Evolutionary conservation across 768 basidiomycete genomes (phyloP).

Genomic region (Lepiota brunneoincarnata): DNA sequence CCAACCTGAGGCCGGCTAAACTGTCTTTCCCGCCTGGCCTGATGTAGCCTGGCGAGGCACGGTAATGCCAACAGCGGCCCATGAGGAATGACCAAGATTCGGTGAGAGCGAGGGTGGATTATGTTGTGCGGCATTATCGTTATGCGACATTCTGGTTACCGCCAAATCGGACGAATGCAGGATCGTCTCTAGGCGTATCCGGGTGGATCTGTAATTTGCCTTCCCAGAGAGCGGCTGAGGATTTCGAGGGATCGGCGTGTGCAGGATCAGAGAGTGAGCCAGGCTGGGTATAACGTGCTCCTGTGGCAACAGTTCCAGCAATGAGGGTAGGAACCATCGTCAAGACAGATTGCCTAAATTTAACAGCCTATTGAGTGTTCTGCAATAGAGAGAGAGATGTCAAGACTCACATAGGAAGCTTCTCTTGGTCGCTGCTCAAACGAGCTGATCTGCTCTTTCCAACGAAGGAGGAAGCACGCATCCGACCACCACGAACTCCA

Average conservation of each 20-base stretch:
- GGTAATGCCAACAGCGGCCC: too few species aligned
- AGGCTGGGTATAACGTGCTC: conserved; percentile 57
- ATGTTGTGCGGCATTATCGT: not conserved
- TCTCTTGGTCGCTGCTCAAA: conserved; percentile 45
- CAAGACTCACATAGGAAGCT: conserved; percentile 42
- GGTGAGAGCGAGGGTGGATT: too few species aligned
- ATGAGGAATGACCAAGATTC: too few species aligned
- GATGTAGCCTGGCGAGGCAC: too few species aligned
- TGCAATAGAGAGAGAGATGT: not conserved
- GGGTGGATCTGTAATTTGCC: conserved; percentile 88
- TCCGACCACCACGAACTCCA: conserved; percentile 83
- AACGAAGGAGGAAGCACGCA: conserved; percentile 83
- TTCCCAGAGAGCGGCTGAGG: conserved; percentile 80
- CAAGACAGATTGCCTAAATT: conserved; percentile 29
- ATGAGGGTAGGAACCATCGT: conserved; percentile 55
- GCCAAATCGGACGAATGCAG: conserved; percentile 25
- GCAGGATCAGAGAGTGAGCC: conserved; percentile 74
- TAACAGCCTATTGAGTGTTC: conserved; percentile 9
- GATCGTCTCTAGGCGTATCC: conserved; percentile 72
- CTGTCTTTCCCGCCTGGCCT: too few species aligned
- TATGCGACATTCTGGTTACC: not conserved
- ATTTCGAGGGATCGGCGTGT: conserved; percentile 71
- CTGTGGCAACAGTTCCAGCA: conserved; percentile 51
- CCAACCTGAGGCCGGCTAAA: too few species aligned
- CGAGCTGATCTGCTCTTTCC: conserved; percentile 72